Percentiles rank a stretch among this genome's conserved stretches.
Evolutionary conservation across 1,284 basidiomycete genomes (phyloP).

Genomic region (Ganoderma sinense): DNA sequence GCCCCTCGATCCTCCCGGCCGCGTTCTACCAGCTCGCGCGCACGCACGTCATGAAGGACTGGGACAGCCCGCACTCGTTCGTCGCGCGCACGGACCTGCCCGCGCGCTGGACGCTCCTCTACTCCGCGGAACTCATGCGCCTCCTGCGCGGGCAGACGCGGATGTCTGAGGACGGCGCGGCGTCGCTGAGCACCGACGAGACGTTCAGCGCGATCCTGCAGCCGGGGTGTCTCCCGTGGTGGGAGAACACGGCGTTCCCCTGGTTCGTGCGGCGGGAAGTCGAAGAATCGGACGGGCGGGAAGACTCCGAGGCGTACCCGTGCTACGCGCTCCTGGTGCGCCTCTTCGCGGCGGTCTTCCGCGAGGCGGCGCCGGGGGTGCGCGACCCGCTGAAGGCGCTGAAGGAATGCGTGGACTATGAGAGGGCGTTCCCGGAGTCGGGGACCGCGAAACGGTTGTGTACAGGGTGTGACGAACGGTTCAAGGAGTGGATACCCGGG

Average conservation of each 20-base stretch:
- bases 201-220: not conserved
- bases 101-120: not conserved
- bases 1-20: slow-evolving; percentile 60
- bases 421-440: not conserved
- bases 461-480: not conserved
- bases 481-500: not conserved
- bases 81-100: not conserved
- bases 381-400: slow-evolving; percentile 1
- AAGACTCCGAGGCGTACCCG: not conserved
- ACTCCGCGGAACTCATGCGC: not conserved
- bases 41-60: not conserved
- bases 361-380: not conserved
- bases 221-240: not conserved
- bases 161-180: not conserved
- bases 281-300: no score
- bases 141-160: not conserved
- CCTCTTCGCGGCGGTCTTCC: not conserved
- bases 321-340: not conserved
- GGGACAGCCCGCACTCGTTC: not conserved
- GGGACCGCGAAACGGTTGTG: not conserved
- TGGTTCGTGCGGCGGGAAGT: not conserved
- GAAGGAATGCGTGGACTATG: slow-evolving; percentile 1
- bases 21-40: slow-evolving; percentile 66
- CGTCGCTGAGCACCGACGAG: no score
- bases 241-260: not conserved